phyloP scores from a whole-genome alignment of 495 filamentous ascomycete species.

The Durotheca rogersii region DNA sequence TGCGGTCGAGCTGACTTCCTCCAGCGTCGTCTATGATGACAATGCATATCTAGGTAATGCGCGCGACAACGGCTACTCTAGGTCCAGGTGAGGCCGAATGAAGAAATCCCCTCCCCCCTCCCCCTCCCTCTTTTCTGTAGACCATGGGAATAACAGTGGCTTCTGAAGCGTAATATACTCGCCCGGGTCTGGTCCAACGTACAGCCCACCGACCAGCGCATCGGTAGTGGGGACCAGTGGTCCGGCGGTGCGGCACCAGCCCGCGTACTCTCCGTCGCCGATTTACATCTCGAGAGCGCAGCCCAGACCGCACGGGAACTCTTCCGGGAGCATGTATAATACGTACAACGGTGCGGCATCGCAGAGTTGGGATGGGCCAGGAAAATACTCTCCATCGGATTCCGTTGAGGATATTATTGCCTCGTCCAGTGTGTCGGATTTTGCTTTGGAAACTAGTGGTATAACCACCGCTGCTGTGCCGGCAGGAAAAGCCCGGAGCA shows the following conservation, averaged over 20 bases:
- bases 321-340: constrained; percentile 33
- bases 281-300: constrained; percentile 39
- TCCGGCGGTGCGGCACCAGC: constrained; percentile 37
- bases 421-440: constrained; percentile 47
- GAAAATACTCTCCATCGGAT: constrained; percentile 48
- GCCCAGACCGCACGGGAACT: constrained; percentile 34
- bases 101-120: no score
- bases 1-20: constrained; percentile 38
- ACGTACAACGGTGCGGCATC: constrained; percentile 39
- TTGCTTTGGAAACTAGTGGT: constrained; percentile 43
- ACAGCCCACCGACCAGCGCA: constrained; percentile 37
- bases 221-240: constrained; percentile 33
- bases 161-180: constrained; percentile 45
- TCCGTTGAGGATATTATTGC: constrained; percentile 51
- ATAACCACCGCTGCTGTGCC: constrained; percentile 41
- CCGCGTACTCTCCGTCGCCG: constrained; percentile 35
- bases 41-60: constrained; percentile 23
- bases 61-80: constrained; percentile 41
- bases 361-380: constrained; percentile 43
- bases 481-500: constrained; percentile 45
- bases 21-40: constrained; percentile 49
- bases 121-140: constrained; percentile 30
- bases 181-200: constrained; percentile 39
- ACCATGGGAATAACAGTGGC: constrained; percentile 45
- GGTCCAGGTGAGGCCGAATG: constrained; percentile 49